These are phyloP conservation scores for Talaromyces atroroseus DNA, from an alignment of 2,329 filamentous ascomycete species.

Conservation along the genomic window DNA sequence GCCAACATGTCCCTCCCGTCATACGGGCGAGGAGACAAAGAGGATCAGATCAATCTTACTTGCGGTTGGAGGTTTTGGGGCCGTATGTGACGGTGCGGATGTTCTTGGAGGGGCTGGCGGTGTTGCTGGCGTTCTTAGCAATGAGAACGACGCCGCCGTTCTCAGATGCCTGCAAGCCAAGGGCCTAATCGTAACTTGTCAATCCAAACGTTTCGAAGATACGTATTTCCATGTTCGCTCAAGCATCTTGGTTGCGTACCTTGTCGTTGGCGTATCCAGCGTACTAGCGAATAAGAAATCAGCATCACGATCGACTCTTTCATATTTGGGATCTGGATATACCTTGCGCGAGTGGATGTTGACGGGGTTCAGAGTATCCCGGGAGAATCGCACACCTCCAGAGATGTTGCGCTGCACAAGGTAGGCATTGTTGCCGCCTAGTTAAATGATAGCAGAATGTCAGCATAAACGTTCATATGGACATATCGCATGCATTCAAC, in stretches of 20 bases:
- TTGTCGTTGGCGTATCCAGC: conserved; percentile 91
- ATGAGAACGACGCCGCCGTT: conserved; percentile 75
- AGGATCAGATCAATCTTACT: conserved; percentile 54
- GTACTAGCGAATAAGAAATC: conserved; percentile 52
- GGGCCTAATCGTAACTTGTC: conserved; percentile 53
- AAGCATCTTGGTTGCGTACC: conserved; percentile 48
- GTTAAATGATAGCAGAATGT: conserved; percentile 17
- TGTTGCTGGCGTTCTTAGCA: conserved; percentile 73
- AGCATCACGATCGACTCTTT: conserved; percentile 13
- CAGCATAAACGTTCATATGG: not conserved
- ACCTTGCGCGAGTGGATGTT: conserved; percentile 94
- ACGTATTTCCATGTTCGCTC: not conserved
- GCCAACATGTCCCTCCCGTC: not conserved
- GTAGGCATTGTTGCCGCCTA: conserved; percentile 83
- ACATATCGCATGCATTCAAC: not conserved
- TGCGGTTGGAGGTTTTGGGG: conserved; percentile 68
- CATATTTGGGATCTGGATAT: conserved; percentile 1
- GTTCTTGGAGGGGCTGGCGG: conserved; percentile 67
- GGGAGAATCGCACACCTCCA: conserved; percentile 84
- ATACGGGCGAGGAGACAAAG: no score
- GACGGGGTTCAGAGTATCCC: conserved; percentile 85
- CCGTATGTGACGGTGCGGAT: conserved; percentile 63
- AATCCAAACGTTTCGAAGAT: not conserved
- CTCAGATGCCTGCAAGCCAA: conserved; percentile 70
- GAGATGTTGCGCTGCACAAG: conserved; percentile 80